These are phyloP conservation scores for Puccinia brachypodii DNA, from an alignment of 1,284 basidiomycete species.

Conservation along the genomic window DNA sequence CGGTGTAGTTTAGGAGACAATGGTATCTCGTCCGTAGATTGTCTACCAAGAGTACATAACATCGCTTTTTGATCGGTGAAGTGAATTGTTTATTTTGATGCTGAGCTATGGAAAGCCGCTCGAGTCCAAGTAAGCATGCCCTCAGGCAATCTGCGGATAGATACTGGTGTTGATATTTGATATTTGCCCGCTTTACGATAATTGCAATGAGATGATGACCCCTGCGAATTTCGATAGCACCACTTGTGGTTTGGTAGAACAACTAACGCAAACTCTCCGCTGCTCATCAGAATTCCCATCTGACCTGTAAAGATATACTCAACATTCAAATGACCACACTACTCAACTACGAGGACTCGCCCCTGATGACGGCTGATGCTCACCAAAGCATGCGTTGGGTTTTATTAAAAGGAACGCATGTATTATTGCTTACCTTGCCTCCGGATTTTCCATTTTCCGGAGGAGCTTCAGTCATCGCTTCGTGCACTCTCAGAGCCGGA, in stretches of 20 bases:
- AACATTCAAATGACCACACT: not conserved
- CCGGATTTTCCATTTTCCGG: not conserved
- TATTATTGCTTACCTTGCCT: not conserved
- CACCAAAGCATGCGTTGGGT: not conserved
- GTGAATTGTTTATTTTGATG: not conserved
- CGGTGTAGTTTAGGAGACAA: no score
- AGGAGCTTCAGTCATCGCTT: not conserved
- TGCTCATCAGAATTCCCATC: not conserved
- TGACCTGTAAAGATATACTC: not conserved
- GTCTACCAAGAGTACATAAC: not conserved
- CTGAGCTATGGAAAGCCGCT: not conserved
- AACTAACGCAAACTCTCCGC: not conserved
- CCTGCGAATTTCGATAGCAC: not conserved
- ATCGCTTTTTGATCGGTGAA: not conserved
- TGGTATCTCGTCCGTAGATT: no score
- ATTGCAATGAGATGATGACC: not conserved
- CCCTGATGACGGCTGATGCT: not conserved
- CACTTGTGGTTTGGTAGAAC: not conserved
- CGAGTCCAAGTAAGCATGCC: not conserved
- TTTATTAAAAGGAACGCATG: not conserved
- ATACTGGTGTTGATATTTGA: not conserved
- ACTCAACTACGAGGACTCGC: not conserved
- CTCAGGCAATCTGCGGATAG: not conserved
- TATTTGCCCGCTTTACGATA: not conserved
- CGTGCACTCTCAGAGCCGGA: not conserved